Evolutionary conservation across 805 yeast genomes (phyloP), one percentile per base, ranked within the genome.

Genomic region (Spathaspora sp.): DNA sequence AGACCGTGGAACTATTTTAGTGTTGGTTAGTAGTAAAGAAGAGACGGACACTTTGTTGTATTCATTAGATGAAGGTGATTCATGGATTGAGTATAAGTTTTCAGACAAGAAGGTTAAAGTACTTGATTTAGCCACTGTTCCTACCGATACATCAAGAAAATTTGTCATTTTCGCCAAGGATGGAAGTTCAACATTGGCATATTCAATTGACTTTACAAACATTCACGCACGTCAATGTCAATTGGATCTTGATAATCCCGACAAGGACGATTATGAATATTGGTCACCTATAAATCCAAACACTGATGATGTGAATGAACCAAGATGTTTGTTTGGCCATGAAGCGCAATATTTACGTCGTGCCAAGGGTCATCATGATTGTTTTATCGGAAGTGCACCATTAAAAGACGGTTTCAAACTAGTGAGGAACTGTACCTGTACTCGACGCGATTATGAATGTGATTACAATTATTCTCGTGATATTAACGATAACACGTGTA

Each of bases 401-500:
- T 73, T 88, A 42, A 64, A 71, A 26, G 72, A 79, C 28, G 91
- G 88, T 1, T 80, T 75, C 61, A 78, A 76, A 56, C 73, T 79
- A 11, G 64, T 79, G 10, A 74, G 82, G 53, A 85, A 88, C 65
- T 94, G 99, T 71, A 64, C 86, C 1, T 94, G 99, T 72, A 78
- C 94, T 0, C 80, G 97, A 67, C 79, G 80, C 49, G 99, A 93
- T 60, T 94, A 74, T 63, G 99, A 94, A 68, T 94, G 99, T 78
- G 99, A 94, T 66, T 89, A 84, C 73, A 92, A 92, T 68, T 92
- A 76, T 66, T 80, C 69, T 52, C 77, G 86, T 53, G 84, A 83
- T 48, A 23, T 6, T 23, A 54, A 60, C 0, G 97, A 90, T 62
- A 96, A 96, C 18, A 87, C 94, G 2, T 94, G 99, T 72, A 82